These are phyloP conservation scores for Leccinum obscurum DNA, from an alignment of 768 basidiomycete genomes.

Conservation along the genomic window DNA sequence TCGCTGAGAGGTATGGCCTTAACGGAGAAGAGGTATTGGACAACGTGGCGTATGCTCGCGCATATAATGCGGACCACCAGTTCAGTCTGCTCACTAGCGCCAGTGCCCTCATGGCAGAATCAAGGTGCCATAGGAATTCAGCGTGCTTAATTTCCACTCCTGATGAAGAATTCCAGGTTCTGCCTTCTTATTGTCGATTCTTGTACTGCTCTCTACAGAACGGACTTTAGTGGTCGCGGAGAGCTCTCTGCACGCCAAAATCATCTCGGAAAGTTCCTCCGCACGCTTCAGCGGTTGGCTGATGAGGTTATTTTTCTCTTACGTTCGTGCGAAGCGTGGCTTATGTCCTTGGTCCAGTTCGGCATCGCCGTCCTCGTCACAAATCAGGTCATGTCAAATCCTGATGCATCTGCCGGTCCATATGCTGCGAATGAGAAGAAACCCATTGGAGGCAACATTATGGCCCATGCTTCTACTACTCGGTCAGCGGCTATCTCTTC, in stretches of 20 bases:
- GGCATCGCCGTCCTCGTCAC: constrained; percentile 97
- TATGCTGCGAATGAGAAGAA: constrained; percentile 94
- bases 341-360: constrained; percentile 54
- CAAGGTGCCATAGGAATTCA: constrained; percentile 59
- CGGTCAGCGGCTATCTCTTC: constrained; percentile 49
- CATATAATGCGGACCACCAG: constrained; percentile 99
- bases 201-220: constrained; percentile 91
- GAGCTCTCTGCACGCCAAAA: constrained; percentile 94
- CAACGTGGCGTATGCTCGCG: constrained; percentile 97
- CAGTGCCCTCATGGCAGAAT: constrained; percentile 99
- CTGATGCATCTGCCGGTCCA: constrained; percentile 89
- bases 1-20: constrained; percentile 94
- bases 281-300: constrained; percentile 89
- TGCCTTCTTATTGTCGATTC: constrained; percentile 96
- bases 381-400: constrained; percentile 99
- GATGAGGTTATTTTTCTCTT: constrained; percentile 72
- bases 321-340: constrained; percentile 3
- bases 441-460: constrained; percentile 98
- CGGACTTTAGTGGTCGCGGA: constrained; percentile 93
- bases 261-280: constrained; percentile 93
- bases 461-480: constrained; percentile 98
- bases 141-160: not conserved
- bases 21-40: constrained; percentile 98
- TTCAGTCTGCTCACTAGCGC: constrained; percentile 85
- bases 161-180: constrained; percentile 57